Conservation (phyloP, 352 stramenopile species). For the Phytophthora agathidicida region DNA sequence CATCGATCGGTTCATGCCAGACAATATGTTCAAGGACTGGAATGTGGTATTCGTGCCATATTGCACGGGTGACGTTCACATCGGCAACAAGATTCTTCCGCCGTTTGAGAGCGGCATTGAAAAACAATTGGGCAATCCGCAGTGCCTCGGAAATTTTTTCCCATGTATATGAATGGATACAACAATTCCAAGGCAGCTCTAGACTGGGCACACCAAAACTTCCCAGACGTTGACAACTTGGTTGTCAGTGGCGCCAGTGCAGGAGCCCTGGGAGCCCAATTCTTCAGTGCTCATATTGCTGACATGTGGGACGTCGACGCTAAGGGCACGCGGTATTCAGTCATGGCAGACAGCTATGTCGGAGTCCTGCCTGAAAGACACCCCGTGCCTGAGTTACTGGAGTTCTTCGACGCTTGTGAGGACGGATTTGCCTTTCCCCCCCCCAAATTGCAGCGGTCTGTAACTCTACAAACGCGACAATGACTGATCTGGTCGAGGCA, state of each 20-base stretch:
- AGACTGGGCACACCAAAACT: slow-evolving; percentile 60
- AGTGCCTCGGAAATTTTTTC: slow-evolving; percentile 34
- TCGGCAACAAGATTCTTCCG: slow-evolving; percentile 37
- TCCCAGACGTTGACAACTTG: slow-evolving; percentile 49
- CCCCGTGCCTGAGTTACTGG: slow-evolving; percentile 32
- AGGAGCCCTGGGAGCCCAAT: slow-evolving; percentile 50
- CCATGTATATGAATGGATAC: slow-evolving; percentile 58
- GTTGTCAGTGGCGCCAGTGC: slow-evolving; percentile 56
- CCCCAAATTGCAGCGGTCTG: slow-evolving; percentile 45
- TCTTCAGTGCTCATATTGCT: slow-evolving; percentile 37
- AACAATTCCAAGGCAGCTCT: slow-evolving; percentile 58
- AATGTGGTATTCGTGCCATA: slow-evolving; percentile 71
- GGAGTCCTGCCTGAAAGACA: slow-evolving; percentile 40
- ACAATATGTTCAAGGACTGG: slow-evolving; percentile 69
- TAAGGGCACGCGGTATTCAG: slow-evolving; percentile 40
- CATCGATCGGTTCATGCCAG: slow-evolving; percentile 45
- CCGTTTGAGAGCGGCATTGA: slow-evolving; percentile 31
- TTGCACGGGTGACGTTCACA: slow-evolving; percentile 66
- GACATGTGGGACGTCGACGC: slow-evolving; percentile 52
- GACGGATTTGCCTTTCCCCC: slow-evolving; percentile 21
- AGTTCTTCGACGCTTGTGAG: slow-evolving; percentile 42
- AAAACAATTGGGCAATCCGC: slow-evolving; percentile 33
- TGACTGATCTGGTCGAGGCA: slow-evolving; percentile 40
- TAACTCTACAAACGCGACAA: slow-evolving; percentile 34
- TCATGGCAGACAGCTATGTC: slow-evolving; percentile 59